Base-by-base conservation (phyloP, 352 stramenopile species). In the Globisporangium spinosum region DNA sequence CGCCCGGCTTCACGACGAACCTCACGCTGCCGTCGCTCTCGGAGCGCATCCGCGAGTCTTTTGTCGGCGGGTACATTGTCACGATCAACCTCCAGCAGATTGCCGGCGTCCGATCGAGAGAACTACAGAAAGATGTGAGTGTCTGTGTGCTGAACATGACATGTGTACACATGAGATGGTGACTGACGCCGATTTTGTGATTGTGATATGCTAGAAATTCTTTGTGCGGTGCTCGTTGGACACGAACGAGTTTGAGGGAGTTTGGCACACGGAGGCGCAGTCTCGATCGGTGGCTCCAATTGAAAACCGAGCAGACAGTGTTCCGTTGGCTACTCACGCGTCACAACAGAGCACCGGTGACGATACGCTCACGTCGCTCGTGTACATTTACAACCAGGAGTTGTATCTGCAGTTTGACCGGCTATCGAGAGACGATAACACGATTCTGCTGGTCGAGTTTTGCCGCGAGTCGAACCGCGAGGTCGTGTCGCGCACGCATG, bases 161-260 rank as follows among this genome's bases (percentile, higher is more conserved):
- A n/a, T 20, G 1, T 40, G 54, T 13, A 10, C 17, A 22, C 13
- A 22, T 60, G 54, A 10, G 35, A 2, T 22, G 20, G n/a, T 34
- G 40, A 34, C 32, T 57, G 40, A 27, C 38, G 29, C 0, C 57
- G 8, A 64, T 49, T 29, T 8, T 64, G 8, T 49, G 34, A 9
- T 35, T 47, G 13, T 8, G 57, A 12, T 15, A 10, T 32, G 2
- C 25, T 63, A 89, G 80, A 78, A 80, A 64, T 93, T 91, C 64
- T 94, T 94, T 60, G 81, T 95, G 17, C 87, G 87, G 29, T 95
- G 87, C 43, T 93, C 87, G 29, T 73, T 95, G 17, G 85, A 94
- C 70, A 93, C 83, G 15, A 91, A 94, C 67, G 85, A 93, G 58
- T 91, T 94, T 65, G 85, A 92, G 65, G 86, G 82, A 17, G 84